Evolutionary conservation across 345 rosid species (phyloP).

Genomic region (Mallotus nudiflorus): DNA sequence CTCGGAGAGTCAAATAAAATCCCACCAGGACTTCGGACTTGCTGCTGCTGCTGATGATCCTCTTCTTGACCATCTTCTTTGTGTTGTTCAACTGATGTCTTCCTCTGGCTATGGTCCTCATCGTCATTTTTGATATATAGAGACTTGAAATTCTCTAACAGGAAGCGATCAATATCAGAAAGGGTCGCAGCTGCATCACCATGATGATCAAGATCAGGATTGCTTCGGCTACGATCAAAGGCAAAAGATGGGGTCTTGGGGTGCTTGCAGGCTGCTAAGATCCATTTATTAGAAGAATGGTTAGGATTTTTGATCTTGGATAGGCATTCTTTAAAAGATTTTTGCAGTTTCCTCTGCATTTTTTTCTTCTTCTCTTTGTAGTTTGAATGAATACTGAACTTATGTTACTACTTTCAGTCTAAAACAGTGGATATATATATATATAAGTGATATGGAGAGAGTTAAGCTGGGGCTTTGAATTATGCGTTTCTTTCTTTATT

Average conservation of each 20-base stretch:
- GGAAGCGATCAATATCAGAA: constrained; percentile 75
- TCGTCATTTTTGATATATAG: constrained; percentile 54
- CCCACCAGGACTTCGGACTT: neutral
- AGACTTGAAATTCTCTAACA: constrained; percentile 80
- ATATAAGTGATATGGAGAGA: neutral
- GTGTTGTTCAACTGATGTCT: constrained; percentile 11
- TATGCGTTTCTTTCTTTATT: neutral
- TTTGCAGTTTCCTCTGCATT: constrained; percentile 70
- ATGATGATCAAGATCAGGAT: constrained; percentile 4
- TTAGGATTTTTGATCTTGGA: constrained; percentile 57
- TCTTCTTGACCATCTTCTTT: constrained; percentile 1
- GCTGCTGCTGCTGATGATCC: neutral
- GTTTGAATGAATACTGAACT: no score
- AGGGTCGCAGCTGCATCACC: constrained; percentile 55
- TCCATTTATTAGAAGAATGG: constrained; percentile 48
- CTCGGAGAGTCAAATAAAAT: constrained; percentile 39
- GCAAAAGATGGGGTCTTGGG: constrained; percentile 68
- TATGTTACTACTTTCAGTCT: neutral
- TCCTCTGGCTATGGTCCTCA: neutral
- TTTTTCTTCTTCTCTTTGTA: no score
- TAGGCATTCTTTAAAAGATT: constrained; percentile 56
- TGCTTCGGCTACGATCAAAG: constrained; percentile 14
- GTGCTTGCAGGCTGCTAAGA: constrained; percentile 54
- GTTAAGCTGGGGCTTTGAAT: neutral
- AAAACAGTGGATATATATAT: neutral